Evolutionary conservation across 371 early-diverging fungal genomes (phyloP), one percentile per base, ranked within the genome.

Genomic region (Apophysomyces sp.): DNA sequence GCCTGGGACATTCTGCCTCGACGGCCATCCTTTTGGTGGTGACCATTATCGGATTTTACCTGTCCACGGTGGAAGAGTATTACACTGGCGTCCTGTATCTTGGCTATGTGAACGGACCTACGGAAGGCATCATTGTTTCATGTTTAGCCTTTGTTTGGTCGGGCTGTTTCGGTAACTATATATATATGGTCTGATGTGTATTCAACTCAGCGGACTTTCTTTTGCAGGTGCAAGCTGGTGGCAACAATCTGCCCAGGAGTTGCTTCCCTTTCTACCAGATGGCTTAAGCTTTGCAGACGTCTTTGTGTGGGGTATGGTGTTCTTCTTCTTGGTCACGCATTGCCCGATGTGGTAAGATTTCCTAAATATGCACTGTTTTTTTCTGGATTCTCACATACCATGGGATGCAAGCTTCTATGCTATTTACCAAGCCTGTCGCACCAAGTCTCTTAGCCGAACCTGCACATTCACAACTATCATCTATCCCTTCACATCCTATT

Each of bases 11-110:
- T 57, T 76, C 88, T 13, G 82, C 84, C 77, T 84, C 80, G 57
- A 80, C 89, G 8, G 86, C 88, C 11, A 60, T 82, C 32, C 60
- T 95, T 32, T 56, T 86, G 27, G 79, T 85, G 62, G 75, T 89
- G 15, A 91, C 93, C 16, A 83, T 92, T 29, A 71, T 84, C 55
- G 86, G 90, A 26, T 99, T 97, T 77, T 99, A 92, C 81, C 72
- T 96, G 62, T 91, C 94, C n/a, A 95, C 96, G 2, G 94, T 95
- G 80, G 97, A 99, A 67, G 97, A 95, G 68, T 98, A 97, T 72
- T 95, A 97, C 77, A 98, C 98, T 0, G 93, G 94, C 11, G 85
- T 87, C 0, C 84, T 99, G 18, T 96, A 93, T 71, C 85, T 99
- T 21, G 95, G 97, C 12, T 88, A 92, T 65, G 76, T 98, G 65